phyloP scores from a whole-genome alignment of 441 rosid species.

The Populus hybrid region DNA sequence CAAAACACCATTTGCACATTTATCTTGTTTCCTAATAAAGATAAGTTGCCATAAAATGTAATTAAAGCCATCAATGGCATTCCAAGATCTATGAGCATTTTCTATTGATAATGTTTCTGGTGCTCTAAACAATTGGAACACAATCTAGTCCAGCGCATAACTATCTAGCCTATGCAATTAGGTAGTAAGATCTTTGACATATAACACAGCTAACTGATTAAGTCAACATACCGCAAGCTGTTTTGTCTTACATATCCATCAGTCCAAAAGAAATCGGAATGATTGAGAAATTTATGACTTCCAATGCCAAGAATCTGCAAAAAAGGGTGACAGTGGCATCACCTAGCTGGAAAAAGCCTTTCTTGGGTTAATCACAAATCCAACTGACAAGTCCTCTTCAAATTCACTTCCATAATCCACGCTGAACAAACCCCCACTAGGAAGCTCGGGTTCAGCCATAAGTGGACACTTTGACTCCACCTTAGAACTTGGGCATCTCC shows the following conservation, averaged over 20 bases:
- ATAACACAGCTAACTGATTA: conserved; percentile 22
- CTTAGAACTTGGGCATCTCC: conserved; percentile 59
- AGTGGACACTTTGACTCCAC: conserved; percentile 51
- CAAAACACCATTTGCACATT: not conserved
- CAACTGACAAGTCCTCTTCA: conserved; percentile 39
- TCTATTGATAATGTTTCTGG: not conserved
- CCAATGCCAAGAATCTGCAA: conserved; percentile 36
- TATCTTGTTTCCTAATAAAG: not conserved
- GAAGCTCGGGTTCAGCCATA: conserved; percentile 56
- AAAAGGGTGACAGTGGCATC: conserved; percentile 24
- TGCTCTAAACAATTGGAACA: conserved; percentile 10
- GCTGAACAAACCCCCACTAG: conserved; percentile 38
- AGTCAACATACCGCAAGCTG: conserved; percentile 28
- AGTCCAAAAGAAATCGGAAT: conserved; percentile 27
- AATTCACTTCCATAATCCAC: conserved; percentile 25
- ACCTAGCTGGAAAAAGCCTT: conserved; percentile 21
- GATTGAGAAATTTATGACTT: conserved; percentile 23
- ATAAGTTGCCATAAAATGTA: conserved; percentile 11
- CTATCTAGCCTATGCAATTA: conserved; percentile 11
- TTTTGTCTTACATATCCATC: conserved; percentile 18
- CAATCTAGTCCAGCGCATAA: conserved; percentile 15
- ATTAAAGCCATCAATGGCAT: not conserved
- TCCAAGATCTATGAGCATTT: conserved; percentile 13
- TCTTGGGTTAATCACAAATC: conserved; percentile 37
- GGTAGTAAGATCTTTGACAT: conserved; percentile 13